Conservation (phyloP, 2,329 filamentous ascomycete genomes). For the Ophiostoma sp. region DNA sequence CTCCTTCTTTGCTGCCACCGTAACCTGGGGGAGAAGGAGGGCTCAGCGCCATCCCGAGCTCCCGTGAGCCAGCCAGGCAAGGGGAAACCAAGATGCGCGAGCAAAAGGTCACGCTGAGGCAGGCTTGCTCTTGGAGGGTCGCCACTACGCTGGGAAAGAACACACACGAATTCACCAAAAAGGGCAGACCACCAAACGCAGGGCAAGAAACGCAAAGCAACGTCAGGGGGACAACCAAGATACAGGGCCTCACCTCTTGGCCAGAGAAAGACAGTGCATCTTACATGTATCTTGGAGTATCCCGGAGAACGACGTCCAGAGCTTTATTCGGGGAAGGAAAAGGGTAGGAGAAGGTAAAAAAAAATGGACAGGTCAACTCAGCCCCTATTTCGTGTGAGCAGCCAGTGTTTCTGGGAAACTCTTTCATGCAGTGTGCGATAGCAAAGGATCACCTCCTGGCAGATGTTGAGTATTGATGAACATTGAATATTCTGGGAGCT, state of each 20-base stretch:
- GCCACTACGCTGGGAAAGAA: background rate
- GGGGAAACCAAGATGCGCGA: conserved; percentile 10
- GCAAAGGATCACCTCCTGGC: background rate
- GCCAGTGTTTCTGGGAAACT: background rate
- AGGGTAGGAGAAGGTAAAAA: background rate
- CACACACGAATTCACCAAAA: background rate
- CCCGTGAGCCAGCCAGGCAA: background rate
- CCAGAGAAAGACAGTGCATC: background rate
- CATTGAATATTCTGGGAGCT: background rate
- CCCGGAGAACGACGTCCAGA: background rate
- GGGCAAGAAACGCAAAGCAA: background rate
- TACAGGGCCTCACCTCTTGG: background rate
- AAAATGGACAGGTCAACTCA: background rate
- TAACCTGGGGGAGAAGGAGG: background rate
- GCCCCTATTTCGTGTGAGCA: background rate
- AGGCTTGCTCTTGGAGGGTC: background rate
- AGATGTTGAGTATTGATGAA: background rate
- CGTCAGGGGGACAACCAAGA: background rate
- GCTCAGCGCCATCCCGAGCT: conserved; percentile 13
- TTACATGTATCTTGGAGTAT: background rate
- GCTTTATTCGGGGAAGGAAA: background rate
- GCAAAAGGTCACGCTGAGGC: background rate
- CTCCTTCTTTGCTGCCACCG: background rate
- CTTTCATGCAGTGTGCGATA: background rate
- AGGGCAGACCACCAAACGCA: background rate